Base-by-base conservation (phyloP, 2,329 filamentous ascomycete genomes). In the Dryadomyces quercivorus region DNA sequence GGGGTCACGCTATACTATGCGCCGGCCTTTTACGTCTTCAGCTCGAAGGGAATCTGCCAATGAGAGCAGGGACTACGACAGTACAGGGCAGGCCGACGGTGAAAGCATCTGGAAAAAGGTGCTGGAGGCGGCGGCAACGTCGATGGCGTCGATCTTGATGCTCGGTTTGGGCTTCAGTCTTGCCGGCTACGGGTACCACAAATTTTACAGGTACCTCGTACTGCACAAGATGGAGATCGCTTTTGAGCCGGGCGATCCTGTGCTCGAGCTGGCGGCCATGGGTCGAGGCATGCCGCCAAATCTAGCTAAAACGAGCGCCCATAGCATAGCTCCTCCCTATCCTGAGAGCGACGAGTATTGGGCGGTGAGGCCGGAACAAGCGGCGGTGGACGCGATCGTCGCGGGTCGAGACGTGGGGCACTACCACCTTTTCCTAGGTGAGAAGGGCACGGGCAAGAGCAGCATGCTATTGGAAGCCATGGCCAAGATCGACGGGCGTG, bases 391-490 rank as follows among this genome's bases (percentile, higher is more conserved):
- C 66, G 74, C 72, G n/a, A 96, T 98, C 59, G 79, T 98, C 22
- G 72, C 77, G 50, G 93, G 93, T 1, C 70, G 75, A 2, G 75
- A 81, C 31, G 74, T 75, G 48, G 93, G 93, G 12, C 90, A 94
- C 65, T 98, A 98, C 65, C 88, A 93, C 68, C 77, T 98, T 2
- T 74, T 98, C 2, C 82, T 97, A 49, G 93, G 93, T 47, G 93
- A 97, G 65, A 97, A 98, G 70, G 93, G 93, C 5, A 94, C 88
- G 0, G 93, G 93, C 7, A 98, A 98, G 73, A 94, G 88, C 57
- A 94, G 88, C 61, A 97, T 98, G 93, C 72, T 98, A 38, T 63
- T 98, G 20, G 89, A 97, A 66, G 88, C 89, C 9, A 98, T 98
- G 92, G 83, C 85, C 53, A 94, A 94, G 67, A 85, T 91, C 55